A percentile compares a stretch with the other conserved stretches of the same genome.
These are phyloP conservation scores for Umbelopsis ramanniana DNA, from an alignment of 192 early-diverging fungal species.

Conservation along the genomic window DNA sequence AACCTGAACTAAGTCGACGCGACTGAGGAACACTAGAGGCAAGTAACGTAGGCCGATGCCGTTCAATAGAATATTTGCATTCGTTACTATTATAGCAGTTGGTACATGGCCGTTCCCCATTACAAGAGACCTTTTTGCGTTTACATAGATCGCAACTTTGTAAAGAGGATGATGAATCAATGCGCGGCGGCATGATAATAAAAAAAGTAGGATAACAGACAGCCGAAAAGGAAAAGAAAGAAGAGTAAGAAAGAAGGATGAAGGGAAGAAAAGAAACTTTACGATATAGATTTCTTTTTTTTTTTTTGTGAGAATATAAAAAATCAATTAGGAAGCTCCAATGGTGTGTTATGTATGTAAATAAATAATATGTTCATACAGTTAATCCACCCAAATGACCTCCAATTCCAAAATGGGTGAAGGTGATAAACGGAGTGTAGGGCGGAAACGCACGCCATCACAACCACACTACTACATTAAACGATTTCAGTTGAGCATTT, in stretches of 20 bases:
- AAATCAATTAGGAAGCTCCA: neutral
- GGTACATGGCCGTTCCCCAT: slow-evolving; percentile 13
- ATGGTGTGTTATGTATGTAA: neutral
- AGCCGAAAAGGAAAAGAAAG: neutral
- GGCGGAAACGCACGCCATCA: neutral
- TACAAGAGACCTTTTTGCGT: slow-evolving; percentile 7
- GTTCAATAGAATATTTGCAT: slow-evolving; percentile 11
- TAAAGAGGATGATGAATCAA: neutral
- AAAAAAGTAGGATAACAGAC: neutral
- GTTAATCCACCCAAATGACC: neutral
- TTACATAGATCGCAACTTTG: slow-evolving; percentile 24
- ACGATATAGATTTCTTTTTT: neutral
- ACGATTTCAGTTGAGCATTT: too few species aligned
- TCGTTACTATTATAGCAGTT: slow-evolving; percentile 13
- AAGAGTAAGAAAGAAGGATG: neutral
- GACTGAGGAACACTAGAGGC: slow-evolving; percentile 14
- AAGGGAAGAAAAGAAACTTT: neutral
- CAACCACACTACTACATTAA: too few species aligned
- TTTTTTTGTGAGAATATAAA: slow-evolving; percentile 20
- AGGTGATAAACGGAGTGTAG: slow-evolving; percentile 5
- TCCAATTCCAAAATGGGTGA: slow-evolving; percentile 20
- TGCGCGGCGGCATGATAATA: slow-evolving; percentile 10
- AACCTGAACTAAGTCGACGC: slow-evolving; percentile 40
- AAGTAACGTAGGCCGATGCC: slow-evolving; percentile 3
- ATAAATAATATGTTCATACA: slow-evolving; percentile 3